These are phyloP conservation scores for Colletotrichum theobromicola DNA, from an alignment of 2,329 filamentous ascomycete genomes.

Conservation along the genomic window DNA sequence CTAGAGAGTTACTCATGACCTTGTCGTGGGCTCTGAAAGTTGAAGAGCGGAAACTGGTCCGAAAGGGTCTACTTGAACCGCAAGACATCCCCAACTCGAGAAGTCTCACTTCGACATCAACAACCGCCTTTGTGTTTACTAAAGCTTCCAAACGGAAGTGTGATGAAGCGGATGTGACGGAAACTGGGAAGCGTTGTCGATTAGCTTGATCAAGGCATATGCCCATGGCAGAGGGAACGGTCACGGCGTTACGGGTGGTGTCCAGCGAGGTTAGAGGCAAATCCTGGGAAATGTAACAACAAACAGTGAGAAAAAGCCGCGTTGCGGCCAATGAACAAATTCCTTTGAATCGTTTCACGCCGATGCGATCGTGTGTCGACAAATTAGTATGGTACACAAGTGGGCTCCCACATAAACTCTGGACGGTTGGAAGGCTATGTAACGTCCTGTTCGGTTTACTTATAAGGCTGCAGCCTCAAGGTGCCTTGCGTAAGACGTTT, in stretches of 20 bases:
- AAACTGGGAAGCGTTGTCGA: conserved; percentile 14
- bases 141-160: conserved; percentile 12
- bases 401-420: no score
- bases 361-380: neutral
- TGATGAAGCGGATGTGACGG: neutral
- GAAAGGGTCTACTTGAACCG: neutral
- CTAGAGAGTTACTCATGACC: conserved; percentile 53
- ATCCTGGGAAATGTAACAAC: neutral
- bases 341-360: neutral
- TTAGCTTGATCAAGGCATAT: neutral
- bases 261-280: neutral
- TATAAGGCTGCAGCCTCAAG: no score
- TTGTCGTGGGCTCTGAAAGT: conserved; percentile 51
- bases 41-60: conserved; percentile 42
- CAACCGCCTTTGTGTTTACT: neutral
- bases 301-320: neutral
- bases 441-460: no score
- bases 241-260: neutral
- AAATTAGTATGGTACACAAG: no score
- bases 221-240: neutral
- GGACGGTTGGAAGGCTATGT: no score
- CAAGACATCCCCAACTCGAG: neutral
- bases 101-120: neutral
- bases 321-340: neutral
- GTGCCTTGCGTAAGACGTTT: no score